Conservation (phyloP, 2,329 filamentous ascomycete species). For the Tolypocladium nubicola region DNA sequence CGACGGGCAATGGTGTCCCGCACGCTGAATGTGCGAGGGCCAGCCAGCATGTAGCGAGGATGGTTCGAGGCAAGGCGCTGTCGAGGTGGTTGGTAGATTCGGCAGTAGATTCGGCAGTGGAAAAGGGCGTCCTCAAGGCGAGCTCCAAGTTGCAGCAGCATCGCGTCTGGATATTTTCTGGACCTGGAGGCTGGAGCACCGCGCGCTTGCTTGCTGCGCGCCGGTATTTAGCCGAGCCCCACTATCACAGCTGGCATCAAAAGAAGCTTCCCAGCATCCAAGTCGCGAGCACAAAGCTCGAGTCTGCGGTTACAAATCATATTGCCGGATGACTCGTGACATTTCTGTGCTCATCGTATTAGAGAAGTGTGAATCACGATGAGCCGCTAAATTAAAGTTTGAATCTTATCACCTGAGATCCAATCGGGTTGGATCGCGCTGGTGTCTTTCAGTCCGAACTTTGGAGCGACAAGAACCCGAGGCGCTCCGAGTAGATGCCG, state of each 20-base stretch:
- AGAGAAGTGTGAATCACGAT: too few species aligned
- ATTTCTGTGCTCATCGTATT: neutral
- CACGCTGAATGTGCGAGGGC: neutral
- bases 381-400: neutral
- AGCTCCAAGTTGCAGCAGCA: neutral
- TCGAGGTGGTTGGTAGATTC: neutral
- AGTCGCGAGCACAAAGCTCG: too few species aligned
- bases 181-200: conserved; percentile 1
- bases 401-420: neutral
- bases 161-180: conserved; percentile 11
- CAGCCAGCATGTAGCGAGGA: neutral
- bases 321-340: neutral
- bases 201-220: neutral
- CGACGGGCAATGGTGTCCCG: neutral
- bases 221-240: conserved; percentile 4
- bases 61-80: neutral
- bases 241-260: neutral
- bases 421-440: too few species aligned
- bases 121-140: neutral
- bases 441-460: too few species aligned
- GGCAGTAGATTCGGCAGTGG: neutral
- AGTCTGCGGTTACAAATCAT: neutral
- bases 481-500: neutral
- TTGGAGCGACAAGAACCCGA: neutral
- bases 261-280: neutral